phyloP scores from a whole-genome alignment of 768 basidiomycete genomes.

The Peribolospora baueri region DNA sequence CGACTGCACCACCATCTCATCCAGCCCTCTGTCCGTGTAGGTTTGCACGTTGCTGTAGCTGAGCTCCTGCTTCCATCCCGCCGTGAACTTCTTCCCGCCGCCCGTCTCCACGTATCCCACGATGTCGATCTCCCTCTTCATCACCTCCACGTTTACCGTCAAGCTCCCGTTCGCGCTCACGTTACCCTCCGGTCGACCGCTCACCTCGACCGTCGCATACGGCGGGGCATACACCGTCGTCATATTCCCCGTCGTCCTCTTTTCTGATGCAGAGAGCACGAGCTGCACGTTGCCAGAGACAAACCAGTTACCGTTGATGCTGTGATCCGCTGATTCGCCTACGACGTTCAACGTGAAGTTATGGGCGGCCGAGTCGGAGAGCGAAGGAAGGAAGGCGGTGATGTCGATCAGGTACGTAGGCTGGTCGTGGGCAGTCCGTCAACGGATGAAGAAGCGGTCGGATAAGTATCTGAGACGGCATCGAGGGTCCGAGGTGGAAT shows the following conservation, averaged over 20 bases:
- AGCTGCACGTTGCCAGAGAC: conserved; percentile 1
- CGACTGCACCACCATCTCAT: neutral
- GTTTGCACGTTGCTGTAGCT: neutral
- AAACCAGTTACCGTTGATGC: conserved; percentile 1
- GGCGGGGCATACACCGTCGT: neutral
- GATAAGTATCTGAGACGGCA: no score
- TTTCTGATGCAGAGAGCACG: neutral
- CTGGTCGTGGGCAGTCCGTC: neutral
- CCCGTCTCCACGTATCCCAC: neutral
- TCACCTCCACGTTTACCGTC: neutral
- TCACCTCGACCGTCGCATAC: neutral
- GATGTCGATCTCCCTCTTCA: neutral
- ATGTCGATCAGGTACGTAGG: neutral
- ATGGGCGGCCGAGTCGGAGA: neutral
- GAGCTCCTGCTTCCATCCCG: neutral
- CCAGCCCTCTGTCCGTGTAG: neutral
- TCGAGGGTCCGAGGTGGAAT: no score
- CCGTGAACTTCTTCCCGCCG: neutral
- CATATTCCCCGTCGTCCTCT: neutral
- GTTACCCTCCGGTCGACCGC: neutral
- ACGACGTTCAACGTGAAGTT: neutral
- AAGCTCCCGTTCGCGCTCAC: neutral
- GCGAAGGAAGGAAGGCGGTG: neutral
- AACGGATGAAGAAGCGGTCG: no score
- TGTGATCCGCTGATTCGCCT: neutral